These are phyloP conservation scores for Aureobasidium pullulans DNA, from an alignment of 2,329 filamentous ascomycete species.

Conservation along the genomic window DNA sequence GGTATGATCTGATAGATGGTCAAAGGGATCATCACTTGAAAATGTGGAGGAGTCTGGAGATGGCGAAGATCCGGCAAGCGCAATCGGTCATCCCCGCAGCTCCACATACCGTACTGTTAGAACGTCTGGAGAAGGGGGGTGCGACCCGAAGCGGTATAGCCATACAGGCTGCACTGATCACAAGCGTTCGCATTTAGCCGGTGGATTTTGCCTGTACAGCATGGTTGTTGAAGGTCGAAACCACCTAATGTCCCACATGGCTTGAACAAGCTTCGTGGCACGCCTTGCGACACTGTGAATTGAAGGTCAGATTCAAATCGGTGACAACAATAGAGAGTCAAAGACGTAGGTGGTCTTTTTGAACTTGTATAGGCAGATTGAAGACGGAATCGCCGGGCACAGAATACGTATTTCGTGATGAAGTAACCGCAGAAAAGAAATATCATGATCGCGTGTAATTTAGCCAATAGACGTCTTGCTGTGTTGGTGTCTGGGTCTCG, in stretches of 20 bases:
- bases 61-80: neutral
- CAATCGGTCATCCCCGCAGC: neutral
- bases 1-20: neutral
- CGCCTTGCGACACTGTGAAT: neutral
- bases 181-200: slow-evolving; percentile 1
- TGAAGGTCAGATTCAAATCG: neutral
- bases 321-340: neutral
- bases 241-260: neutral
- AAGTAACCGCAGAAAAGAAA: neutral
- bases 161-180: slow-evolving; percentile 3
- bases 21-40: neutral
- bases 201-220: slow-evolving; percentile 5
- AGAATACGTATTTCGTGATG: neutral
- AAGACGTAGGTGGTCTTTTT: slow-evolving; percentile 2
- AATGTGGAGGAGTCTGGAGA: slow-evolving; percentile 9
- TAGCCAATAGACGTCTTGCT: neutral
- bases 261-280: slow-evolving; percentile 10
- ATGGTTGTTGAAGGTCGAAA: neutral
- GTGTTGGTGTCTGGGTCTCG: neutral
- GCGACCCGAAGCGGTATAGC: neutral
- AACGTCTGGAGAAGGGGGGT: slow-evolving; percentile 9
- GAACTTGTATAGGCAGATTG: neutral
- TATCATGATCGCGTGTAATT: neutral
- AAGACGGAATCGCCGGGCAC: neutral
- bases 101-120: neutral